Conservation (phyloP, 305 asterid species). For the Fraxinus sp. region DNA sequence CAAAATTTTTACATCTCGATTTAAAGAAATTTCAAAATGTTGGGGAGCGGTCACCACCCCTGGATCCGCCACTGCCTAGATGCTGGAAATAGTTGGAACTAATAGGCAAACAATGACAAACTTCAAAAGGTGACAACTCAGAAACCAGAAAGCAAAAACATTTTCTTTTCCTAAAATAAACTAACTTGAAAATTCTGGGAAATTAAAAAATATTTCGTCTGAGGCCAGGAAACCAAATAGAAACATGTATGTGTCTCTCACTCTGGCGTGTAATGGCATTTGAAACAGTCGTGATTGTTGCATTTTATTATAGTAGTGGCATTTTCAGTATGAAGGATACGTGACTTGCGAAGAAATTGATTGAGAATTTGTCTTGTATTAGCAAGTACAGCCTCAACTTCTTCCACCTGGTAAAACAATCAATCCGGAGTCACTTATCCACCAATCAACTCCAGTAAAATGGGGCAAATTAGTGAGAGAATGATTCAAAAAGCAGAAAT, state of each 20-base stretch:
- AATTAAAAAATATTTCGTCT: neutral
- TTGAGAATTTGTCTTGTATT: constrained; percentile 85
- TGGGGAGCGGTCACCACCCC: neutral
- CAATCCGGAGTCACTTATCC: constrained; percentile 20
- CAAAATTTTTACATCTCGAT: neutral
- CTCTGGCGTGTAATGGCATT: neutral
- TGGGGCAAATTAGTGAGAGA: constrained; percentile 10
- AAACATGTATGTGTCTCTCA: neutral
- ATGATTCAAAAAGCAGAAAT: constrained; percentile 17
- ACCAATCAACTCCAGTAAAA: constrained; percentile 17
- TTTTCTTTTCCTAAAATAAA: neutral
- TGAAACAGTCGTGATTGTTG: neutral
- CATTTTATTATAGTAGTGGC: neutral
- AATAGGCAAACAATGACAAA: neutral
- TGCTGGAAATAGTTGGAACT: neutral
- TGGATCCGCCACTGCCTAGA: neutral
- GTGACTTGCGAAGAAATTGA: constrained; percentile 77
- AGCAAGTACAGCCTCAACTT: constrained; percentile 92
- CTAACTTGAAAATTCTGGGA: neutral
- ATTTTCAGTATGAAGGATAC: constrained; percentile 59
- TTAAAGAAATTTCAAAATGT: neutral
- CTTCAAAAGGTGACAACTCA: neutral
- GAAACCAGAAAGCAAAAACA: neutral
- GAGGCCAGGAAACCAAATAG: neutral
- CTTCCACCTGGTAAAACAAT: constrained; percentile 54